Conservation (phyloP, 1,284 basidiomycete genomes). For the Ceratobasidium sp. region DNA sequence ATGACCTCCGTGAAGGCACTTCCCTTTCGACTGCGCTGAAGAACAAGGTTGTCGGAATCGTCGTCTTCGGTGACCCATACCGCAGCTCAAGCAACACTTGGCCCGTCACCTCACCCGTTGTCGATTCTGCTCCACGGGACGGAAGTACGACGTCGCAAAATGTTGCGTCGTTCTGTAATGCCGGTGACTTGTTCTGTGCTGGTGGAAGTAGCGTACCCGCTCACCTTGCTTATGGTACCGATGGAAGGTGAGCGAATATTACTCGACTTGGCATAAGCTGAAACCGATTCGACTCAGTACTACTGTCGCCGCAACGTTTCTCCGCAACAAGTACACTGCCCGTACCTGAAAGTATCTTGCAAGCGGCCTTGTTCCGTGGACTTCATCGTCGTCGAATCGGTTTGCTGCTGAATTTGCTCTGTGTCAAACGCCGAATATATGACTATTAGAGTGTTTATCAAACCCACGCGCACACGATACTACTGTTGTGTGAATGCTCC, state of each 20-base stretch:
- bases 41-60: slow-evolving; percentile 18
- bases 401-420: too few relatives aligned
- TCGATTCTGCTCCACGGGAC: slow-evolving; percentile 31
- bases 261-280: not conserved
- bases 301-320: slow-evolving; percentile 27
- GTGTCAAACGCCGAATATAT: too few relatives aligned
- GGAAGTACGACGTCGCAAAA: slow-evolving; percentile 33
- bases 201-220: slow-evolving; percentile 26
- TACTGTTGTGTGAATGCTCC: too few relatives aligned
- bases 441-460: too few relatives aligned
- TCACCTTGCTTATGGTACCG: slow-evolving; percentile 43
- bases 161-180: slow-evolving; percentile 30
- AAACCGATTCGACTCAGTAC: not conserved
- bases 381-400: too few relatives aligned
- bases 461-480: too few relatives aligned
- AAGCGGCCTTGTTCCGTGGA: too few relatives aligned
- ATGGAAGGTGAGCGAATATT: slow-evolving; percentile 32
- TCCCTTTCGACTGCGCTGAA: slow-evolving; percentile 34
- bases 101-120: slow-evolving; percentile 29
- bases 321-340: slow-evolving; percentile 25
- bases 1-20: slow-evolving; percentile 11
- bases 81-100: slow-evolving; percentile 29
- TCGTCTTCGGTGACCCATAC: slow-evolving; percentile 41
- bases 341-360: not conserved
- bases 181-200: slow-evolving; percentile 40